Evolutionary conservation across 257 asterid genomes (phyloP).

Genomic region (Ocimum tenuiflorum): DNA sequence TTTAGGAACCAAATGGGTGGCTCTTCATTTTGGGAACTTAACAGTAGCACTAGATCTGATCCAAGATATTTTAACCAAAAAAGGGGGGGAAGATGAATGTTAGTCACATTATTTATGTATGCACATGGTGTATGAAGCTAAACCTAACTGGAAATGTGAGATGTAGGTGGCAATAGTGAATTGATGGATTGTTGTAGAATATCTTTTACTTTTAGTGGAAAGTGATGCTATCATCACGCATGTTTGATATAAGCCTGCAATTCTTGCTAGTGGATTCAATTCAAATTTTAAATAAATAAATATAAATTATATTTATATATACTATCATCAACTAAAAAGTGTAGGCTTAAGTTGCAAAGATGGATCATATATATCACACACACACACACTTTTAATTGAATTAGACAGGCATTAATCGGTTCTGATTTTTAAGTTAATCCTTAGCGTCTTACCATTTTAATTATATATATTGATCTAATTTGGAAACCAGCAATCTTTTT

Average conservation of each 20-base stretch:
- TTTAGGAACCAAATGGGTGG: too few relatives aligned
- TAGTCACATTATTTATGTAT: background rate
- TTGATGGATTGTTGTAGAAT: slow-evolving; percentile 11
- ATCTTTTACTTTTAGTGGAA: slow-evolving; percentile 15
- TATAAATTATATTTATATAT: background rate
- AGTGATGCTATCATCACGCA: slow-evolving; percentile 36
- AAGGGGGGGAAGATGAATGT: background rate
- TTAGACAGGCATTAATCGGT: background rate
- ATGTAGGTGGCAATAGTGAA: background rate
- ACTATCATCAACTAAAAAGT: background rate
- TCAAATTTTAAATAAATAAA: background rate
- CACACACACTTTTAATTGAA: too few relatives aligned
- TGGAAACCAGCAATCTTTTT: background rate
- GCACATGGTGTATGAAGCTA: background rate
- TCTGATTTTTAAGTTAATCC: background rate
- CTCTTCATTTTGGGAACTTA: too few relatives aligned
- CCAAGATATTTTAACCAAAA: slow-evolving; percentile 10
- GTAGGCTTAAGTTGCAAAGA: background rate
- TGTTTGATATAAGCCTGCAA: slow-evolving; percentile 19
- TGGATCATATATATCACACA: background rate
- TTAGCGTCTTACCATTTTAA: background rate
- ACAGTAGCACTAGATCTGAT: background rate
- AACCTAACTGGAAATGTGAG: background rate
- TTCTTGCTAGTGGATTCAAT: background rate
- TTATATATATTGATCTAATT: background rate